phyloP scores from a whole-genome alignment of 1,139 yeast species.

The Pichia sp. region DNA sequence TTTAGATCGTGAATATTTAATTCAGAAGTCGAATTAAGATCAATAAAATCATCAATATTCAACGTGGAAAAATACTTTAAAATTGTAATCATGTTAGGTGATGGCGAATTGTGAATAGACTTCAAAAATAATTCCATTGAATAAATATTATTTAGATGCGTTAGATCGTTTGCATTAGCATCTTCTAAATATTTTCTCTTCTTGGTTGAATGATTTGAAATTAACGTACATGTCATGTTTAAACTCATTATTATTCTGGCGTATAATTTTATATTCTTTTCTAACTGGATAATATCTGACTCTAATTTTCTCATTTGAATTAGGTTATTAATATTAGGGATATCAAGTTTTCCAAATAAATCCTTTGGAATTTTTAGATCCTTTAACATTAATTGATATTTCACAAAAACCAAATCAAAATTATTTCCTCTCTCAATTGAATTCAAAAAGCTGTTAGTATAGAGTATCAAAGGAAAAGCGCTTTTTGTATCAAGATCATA shows the following conservation, averaged over 20 bases:
- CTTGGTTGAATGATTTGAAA: background rate
- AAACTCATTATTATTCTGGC: conserved; percentile 1
- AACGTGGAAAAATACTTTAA: conserved; percentile 3
- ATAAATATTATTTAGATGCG: background rate
- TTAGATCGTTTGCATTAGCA: background rate
- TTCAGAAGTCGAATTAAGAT: background rate
- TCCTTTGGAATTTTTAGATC: conserved; percentile 11
- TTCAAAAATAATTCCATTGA: background rate
- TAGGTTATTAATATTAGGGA: conserved; percentile 3
- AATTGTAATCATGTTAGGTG: background rate
- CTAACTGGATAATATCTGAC: background rate
- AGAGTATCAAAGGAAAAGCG: conserved; percentile 18
- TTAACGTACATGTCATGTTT: background rate
- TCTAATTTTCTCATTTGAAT: conserved; percentile 2
- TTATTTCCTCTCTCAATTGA: conserved; percentile 4
- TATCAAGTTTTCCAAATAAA: conserved; percentile 17
- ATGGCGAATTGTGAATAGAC: background rate
- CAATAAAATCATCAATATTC: background rate
- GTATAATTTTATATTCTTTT: conserved; percentile 1
- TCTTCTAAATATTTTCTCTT: conserved; percentile 8
- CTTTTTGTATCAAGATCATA: conserved; percentile 18
- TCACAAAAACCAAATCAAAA: conserved; percentile 20
- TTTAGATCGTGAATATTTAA: background rate
- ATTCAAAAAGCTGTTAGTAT: conserved; percentile 15
- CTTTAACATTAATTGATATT: conserved; percentile 12